These are phyloP conservation scores for Boletellus sp. DNA, from an alignment of 768 basidiomycete genomes.

Conservation along the genomic window DNA sequence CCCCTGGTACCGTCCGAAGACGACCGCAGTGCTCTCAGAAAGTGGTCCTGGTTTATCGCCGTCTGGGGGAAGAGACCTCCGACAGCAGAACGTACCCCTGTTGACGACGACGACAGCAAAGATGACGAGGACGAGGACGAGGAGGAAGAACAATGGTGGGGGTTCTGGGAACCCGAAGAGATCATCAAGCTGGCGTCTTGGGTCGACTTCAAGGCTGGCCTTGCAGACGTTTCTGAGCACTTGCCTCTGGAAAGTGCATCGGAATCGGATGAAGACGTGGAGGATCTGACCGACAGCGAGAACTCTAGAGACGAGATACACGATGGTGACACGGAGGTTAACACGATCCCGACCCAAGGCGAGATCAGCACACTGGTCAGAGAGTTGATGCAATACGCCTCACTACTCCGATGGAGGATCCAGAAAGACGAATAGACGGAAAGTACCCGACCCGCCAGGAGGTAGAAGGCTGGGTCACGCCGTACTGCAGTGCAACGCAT, in stretches of 20 bases:
- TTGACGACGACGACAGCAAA: constrained; percentile 25
- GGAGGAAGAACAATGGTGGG: constrained; percentile 67
- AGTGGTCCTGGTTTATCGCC: constrained; percentile 77
- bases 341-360: constrained; percentile 20
- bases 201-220: constrained; percentile 49
- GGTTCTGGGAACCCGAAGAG: constrained; percentile 61
- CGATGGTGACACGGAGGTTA: constrained; percentile 1
- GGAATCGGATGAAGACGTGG: constrained; percentile 21
- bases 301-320: constrained; percentile 3
- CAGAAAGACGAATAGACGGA: constrained; percentile 30
- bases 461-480: constrained; percentile 6
- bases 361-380: constrained; percentile 48
- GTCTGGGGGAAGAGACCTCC: constrained; percentile 63
- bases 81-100: constrained; percentile 21
- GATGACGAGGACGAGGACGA: constrained; percentile 30
- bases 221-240: constrained; percentile 25
- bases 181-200: constrained; percentile 64
- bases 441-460: background rate
- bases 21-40: constrained; percentile 48
- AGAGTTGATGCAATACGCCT: constrained; percentile 56
- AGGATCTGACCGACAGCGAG: constrained; percentile 10
- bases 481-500: constrained; percentile 8
- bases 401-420: constrained; percentile 56
- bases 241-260: background rate
- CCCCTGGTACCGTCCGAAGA: constrained; percentile 40